Base-by-base conservation (phyloP, 2,329 filamentous ascomycete genomes). In the Colletotrichum higginsianum region DNA sequence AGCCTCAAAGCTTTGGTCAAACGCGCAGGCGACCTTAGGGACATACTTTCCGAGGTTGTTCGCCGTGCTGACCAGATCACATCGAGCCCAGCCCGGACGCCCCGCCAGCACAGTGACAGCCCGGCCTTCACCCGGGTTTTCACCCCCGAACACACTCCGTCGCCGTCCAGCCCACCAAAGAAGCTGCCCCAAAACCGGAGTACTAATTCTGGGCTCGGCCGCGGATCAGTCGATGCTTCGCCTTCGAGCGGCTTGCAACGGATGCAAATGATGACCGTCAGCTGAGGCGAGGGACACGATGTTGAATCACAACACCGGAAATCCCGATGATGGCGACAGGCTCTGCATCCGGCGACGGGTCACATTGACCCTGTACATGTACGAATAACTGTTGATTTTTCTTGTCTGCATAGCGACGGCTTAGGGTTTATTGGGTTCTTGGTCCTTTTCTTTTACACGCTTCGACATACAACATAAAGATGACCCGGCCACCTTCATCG, bases 71-170 rank as follows among this genome's bases (percentile, higher is more conserved):
- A 92, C 75, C 85, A 89, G 38, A 83, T 89, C 61, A 87, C 87
- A 0, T 85, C 86, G 72, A 91, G 87, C 75, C 89, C 89, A 2
- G 84, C 83, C 11, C 80, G 84, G 38, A 90, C 87, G 1, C 85
- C 86, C 3, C 83, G 86, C 56, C 81, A 83, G 11, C 80, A 82
- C 30, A 79, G 82, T 46, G 90, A 88, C 3, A 92, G 89, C 75
- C 90, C 90, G n/a, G 90, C 90, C 1, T 92, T 92, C 73, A 92
- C 89, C 3, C 84, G 88, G 30, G 89, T 92, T 47, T 92, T 92
- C 75, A 74, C 73, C 13, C 73, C 73, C 5, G 89, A 90, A 12
- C 68, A 67, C 26, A 89, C 91, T 55, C 89, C 90, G 0, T 84
- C 85, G 47, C 84, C 85, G 49, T 84, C 87, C 15, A 90, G 86